These are phyloP conservation scores for Sporisorium exsertum DNA, from an alignment of 1,284 basidiomycete species.

Conservation along the genomic window DNA sequence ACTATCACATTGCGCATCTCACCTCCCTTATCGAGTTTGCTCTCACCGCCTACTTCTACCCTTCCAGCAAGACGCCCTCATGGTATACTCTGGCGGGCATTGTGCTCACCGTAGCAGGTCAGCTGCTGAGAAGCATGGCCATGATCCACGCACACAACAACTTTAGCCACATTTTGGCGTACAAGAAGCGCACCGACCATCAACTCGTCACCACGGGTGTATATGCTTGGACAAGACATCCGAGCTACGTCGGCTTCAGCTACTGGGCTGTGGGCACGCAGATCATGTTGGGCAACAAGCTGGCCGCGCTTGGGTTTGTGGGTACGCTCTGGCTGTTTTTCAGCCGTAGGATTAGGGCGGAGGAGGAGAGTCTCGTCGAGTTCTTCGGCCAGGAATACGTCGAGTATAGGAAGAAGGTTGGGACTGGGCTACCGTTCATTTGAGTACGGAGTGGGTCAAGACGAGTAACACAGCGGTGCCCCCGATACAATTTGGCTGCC, in stretches of 20 bases:
- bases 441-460: not conserved
- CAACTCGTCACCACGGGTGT: slow-evolving; percentile 62
- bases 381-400: slow-evolving; percentile 87
- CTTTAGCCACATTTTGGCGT: slow-evolving; percentile 80
- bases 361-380: slow-evolving; percentile 78
- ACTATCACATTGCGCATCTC: slow-evolving; percentile 87
- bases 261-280: slow-evolving; percentile 98
- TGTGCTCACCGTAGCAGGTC: slow-evolving; percentile 77
- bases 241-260: slow-evolving; percentile 96
- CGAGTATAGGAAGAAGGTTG: slow-evolving; percentile 77
- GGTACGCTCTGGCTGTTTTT: slow-evolving; percentile 88
- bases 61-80: slow-evolving; percentile 11
- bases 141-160: slow-evolving; percentile 95
- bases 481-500: no score
- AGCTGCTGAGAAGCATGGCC: slow-evolving; percentile 83
- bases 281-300: slow-evolving; percentile 86
- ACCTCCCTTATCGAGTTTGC: slow-evolving; percentile 85
- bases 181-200: slow-evolving; percentile 59
- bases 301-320: slow-evolving; percentile 78
- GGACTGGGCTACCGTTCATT: slow-evolving; percentile 76
- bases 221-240: slow-evolving; percentile 79
- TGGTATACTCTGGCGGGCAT: slow-evolving; percentile 72
- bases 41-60: slow-evolving; percentile 65
- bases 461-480: no score
- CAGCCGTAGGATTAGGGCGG: slow-evolving; percentile 80